Conservation (phyloP, 2,329 filamentous ascomycete species). For the Phyllosticta citriasiana region DNA sequence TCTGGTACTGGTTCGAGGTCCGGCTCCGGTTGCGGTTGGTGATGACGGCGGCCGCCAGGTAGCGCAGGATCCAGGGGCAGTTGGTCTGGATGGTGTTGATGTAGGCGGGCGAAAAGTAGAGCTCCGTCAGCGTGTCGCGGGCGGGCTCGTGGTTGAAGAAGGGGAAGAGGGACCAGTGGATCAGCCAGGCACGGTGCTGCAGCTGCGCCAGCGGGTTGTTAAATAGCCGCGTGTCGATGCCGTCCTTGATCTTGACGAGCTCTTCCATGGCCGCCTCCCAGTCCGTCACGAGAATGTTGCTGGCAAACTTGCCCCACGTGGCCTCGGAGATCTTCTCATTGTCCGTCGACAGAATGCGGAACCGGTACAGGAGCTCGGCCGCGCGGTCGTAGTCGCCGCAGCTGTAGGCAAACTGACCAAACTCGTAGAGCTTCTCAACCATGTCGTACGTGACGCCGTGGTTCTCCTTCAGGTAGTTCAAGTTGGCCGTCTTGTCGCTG, state of each 20-base stretch:
- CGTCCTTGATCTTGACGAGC: conserved; percentile 53
- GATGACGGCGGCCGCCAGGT: conserved; percentile 88
- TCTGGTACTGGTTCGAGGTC: conserved; percentile 86
- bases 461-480: conserved; percentile 95
- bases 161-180: conserved; percentile 97
- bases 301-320: conserved; percentile 96
- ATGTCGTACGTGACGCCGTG: conserved; percentile 91
- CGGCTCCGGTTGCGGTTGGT: conserved; percentile 67
- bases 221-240: conserved; percentile 90
- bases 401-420: conserved; percentile 95
- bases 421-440: conserved; percentile 92
- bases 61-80: conserved; percentile 93
- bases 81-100: conserved; percentile 99
- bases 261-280: conserved; percentile 78
- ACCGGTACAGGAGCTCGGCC: conserved; percentile 90
- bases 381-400: conserved; percentile 89
- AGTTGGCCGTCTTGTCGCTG: conserved; percentile 96
- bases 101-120: conserved; percentile 94
- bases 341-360: conserved; percentile 94
- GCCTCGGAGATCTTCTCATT: conserved; percentile 94
- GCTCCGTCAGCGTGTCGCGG: conserved; percentile 82
- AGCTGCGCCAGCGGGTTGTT: conserved; percentile 93
- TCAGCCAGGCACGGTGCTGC: conserved; percentile 90
- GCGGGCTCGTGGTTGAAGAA: conserved; percentile 96
- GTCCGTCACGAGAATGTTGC: conserved; percentile 87